Evolutionary conservation across 73 alveolate species (phyloP).

Genomic region (Paramecium biaurelia): DNA sequence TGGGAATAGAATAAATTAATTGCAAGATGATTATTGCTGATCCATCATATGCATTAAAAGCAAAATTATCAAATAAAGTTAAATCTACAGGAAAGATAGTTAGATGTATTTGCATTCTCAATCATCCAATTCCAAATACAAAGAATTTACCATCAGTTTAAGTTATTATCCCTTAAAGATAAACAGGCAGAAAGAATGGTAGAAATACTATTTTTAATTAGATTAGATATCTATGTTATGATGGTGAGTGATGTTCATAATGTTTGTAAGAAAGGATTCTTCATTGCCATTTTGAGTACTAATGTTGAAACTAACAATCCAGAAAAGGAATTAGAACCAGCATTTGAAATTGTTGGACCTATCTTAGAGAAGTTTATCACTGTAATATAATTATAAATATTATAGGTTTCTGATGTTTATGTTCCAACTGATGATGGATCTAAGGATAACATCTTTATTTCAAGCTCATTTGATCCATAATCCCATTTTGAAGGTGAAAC

Average conservation of each 20-base stretch:
- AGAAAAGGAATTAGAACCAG: constrained; percentile 76
- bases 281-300: constrained; percentile 83
- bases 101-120: constrained; percentile 93
- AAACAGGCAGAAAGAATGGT: constrained; percentile 80
- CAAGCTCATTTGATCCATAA: constrained; percentile 84
- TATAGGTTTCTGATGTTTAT: constrained; percentile 72
- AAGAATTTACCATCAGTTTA: constrained; percentile 91
- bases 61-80: constrained; percentile 55
- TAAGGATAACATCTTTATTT: constrained; percentile 67
- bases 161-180: constrained; percentile 96
- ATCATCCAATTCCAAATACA: constrained; percentile 97
- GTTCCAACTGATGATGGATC: constrained; percentile 81
- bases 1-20: constrained; percentile 75
- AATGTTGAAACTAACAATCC: constrained; percentile 85
- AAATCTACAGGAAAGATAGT: constrained; percentile 88
- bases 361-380: constrained; percentile 59
- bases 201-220: constrained; percentile 59
- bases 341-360: constrained; percentile 74
- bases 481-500: constrained; percentile 90
- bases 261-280: constrained; percentile 83
- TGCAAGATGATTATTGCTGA: constrained; percentile 95
- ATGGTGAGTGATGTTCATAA: constrained; percentile 63
- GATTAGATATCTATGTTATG: constrained; percentile 67
- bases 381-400: constrained; percentile 18
- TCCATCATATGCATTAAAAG: constrained; percentile 91